Conservation (phyloP, 495 filamentous ascomycete genomes). For the Podospora bellae-mahoneyi region DNA sequence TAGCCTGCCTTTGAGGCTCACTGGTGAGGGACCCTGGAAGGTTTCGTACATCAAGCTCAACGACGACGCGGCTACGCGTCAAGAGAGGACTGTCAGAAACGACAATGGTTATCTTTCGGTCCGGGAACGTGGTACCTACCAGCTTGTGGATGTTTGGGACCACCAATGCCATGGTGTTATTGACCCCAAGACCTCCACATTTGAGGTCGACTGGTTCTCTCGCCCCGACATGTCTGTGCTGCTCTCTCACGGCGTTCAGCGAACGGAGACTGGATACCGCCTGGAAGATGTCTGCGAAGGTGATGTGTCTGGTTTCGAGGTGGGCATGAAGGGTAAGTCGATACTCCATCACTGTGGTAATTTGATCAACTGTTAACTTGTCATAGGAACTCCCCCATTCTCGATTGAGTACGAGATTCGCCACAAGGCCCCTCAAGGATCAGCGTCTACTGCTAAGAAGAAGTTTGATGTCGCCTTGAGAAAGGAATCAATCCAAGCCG, state of each 20-base stretch:
- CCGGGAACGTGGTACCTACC: conserved; percentile 65
- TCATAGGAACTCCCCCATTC: conserved; percentile 71
- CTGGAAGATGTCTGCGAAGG: conserved; percentile 90
- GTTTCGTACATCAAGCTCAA: conserved; percentile 68
- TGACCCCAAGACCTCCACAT: conserved; percentile 65
- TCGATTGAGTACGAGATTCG: conserved; percentile 75
- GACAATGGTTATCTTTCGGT: conserved; percentile 71
- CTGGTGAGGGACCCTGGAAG: conserved; percentile 77
- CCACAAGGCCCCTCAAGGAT: conserved; percentile 60
- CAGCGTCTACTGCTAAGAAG: conserved; percentile 57
- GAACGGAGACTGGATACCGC: conserved; percentile 50
- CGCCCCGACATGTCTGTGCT: conserved; percentile 68
- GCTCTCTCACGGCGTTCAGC: conserved; percentile 55
- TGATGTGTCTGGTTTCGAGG: conserved; percentile 81
- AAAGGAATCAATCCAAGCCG: conserved; percentile 71
- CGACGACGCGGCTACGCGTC: conserved; percentile 29
- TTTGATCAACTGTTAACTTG: conserved; percentile 11
- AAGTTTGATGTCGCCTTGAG: conserved; percentile 68
- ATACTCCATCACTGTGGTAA: not conserved
- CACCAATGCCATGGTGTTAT: conserved; percentile 74
- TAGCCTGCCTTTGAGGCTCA: conserved; percentile 75
- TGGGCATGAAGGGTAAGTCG: conserved; percentile 66
- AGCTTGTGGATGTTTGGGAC: conserved; percentile 73
- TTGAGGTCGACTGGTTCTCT: conserved; percentile 79
- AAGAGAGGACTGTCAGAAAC: conserved; percentile 43